Base-by-base conservation (phyloP, 1,284 basidiomycete species). In the Ganoderma lingzhi region DNA sequence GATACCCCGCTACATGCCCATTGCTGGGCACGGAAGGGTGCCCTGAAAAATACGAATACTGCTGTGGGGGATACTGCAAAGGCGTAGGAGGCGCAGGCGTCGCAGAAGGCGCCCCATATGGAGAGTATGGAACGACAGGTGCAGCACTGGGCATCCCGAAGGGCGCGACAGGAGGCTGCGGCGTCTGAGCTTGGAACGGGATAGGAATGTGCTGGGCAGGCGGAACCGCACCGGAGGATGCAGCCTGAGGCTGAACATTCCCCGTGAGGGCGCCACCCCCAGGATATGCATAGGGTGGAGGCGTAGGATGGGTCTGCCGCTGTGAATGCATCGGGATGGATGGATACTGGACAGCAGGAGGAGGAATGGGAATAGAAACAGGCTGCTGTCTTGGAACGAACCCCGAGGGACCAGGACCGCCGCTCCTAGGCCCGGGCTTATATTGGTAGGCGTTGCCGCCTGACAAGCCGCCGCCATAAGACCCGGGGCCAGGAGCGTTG, bases 401-500 rank as follows among this genome's bases (percentile, higher is more conserved):
- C 15, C 45, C 39, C 48, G 48, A 39, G 6, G 23, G 64, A 42
- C 41, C 62, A 48, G 59, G 39, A 3, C 65, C 65, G 10, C 61
- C 48, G 69, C 68, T 65, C 64, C 71, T 63, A 39, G 69, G 65
- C 35, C 67, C 68, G 14, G 67, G 64, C 69, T 70, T 69, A 44
- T 66, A 68, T 28, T 69, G 70, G 48, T 32, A 32, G 30, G 30
- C 30, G 32, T 35, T 35, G 53, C 32, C 35, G 8, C 35, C 35
- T 35, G 1, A 35, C 35, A 35, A 35, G 35, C 35, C 17, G 53
- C 66, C 63, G 55, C 67, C 70, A 62, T 35, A 64, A 39, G 68
- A 65, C 60, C 67, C 64, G 17, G 70, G 66, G n/a, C 71, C 69
- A 66, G 70, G 66, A 30, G 39, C 65, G 62, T 62, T 41, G 10